A percentile compares a stretch with the other conserved stretches of the same genome.
These are phyloP conservation scores for Zygosaccharomyces rouxii DNA, from an alignment of 805 yeast genomes.

Conservation along the genomic window DNA sequence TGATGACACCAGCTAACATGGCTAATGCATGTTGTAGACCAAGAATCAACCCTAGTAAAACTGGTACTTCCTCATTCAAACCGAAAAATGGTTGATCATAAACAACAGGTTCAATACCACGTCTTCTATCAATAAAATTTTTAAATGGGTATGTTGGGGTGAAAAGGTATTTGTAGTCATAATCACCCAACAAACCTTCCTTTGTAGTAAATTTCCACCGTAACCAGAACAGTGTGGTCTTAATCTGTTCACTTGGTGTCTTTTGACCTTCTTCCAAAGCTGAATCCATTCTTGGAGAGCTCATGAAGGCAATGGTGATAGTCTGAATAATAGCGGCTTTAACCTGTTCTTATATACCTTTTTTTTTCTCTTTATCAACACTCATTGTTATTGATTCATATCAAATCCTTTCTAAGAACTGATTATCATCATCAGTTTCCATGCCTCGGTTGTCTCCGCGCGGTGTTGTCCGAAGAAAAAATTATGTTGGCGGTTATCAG, in stretches of 20 bases:
- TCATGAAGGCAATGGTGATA: no score
- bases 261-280: conserved; percentile 2
- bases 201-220: conserved; percentile 55
- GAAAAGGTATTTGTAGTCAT: conserved; percentile 75
- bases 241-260: not conserved
- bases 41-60: conserved; percentile 67
- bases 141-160: conserved; percentile 73
- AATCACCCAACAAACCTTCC: conserved; percentile 83
- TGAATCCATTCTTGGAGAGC: conserved; percentile 3
- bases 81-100: conserved; percentile 74
- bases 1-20: conserved; percentile 86
- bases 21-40: conserved; percentile 87
- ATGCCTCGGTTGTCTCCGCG: conserved; percentile 1
- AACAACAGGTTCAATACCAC: conserved; percentile 40
- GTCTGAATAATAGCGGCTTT: not conserved
- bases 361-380: not conserved
- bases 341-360: not conserved
- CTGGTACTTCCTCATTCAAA: conserved; percentile 72
- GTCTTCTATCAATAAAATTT: conserved; percentile 24
- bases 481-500: not conserved
- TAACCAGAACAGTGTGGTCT: conserved; percentile 14
- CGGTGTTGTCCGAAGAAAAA: not conserved
- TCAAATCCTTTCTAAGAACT: not conserved
- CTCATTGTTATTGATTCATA: not conserved
- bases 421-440: not conserved